Evolutionary conservation across 768 basidiomycete genomes (phyloP), one percentile per base, ranked within the genome.

Genomic region (Calocybe gangraenosa): DNA sequence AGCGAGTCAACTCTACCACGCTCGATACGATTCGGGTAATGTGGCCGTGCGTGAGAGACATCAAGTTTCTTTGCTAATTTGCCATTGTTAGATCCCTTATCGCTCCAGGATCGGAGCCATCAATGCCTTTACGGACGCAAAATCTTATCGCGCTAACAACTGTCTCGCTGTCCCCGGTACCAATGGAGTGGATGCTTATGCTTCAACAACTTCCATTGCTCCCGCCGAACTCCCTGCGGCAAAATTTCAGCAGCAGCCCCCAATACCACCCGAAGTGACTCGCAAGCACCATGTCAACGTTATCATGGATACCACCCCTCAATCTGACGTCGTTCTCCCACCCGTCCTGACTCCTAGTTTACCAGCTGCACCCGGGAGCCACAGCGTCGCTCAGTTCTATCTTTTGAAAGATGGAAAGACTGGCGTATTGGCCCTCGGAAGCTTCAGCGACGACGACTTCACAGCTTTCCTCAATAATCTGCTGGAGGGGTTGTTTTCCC

Each of bases 391-490:
- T 2, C 74, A 78, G 49, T 82, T 81, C 54, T 78, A 72, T 52
- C 56, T 79, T 56, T 62, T 79, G n/a, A 58, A 68, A 2, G 78
- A 79, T 49, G 67, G 66, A 17, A 67, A 61, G 43, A 81, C 78
- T 3, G 79, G 79, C 31, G 74, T 81, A 10, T 63, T 81, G 30
- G 75, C 77, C 4, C 67, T 82, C 4, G 78, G 79, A 14, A 79
- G 77, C 57, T 82, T 82, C 59, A 72, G 74, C 1, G 75, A 71
- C 2, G 57, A 53, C 31, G 65, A 66, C 47, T 76, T 73, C 49
- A 59, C 59, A 23, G 47, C 47, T 6, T 75, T 81, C 50, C 63
- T 71, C 43, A 47, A 56, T 25, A 65, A 67, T 30, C 52, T 84
- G 38, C 46, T 81, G 37, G 56, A 62, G 14, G 79, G 80, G 8